These are phyloP conservation scores for Suillus weaverae DNA, from an alignment of 768 basidiomycete genomes.

Conservation along the genomic window DNA sequence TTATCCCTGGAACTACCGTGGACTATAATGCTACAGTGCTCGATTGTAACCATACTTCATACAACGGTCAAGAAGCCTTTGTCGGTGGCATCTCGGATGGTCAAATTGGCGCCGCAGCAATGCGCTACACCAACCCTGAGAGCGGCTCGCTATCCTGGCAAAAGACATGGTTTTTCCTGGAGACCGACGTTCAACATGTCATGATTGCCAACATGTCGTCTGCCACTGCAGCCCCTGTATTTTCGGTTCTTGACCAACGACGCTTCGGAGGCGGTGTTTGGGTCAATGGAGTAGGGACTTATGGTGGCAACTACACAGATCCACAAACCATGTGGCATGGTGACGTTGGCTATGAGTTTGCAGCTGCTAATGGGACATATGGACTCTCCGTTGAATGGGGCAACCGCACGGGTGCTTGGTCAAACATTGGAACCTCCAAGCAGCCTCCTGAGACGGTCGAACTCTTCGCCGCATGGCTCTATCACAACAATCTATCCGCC, in stretches of 20 bases:
- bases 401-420: slow-evolving; percentile 58
- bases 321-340: slow-evolving; percentile 60
- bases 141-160: slow-evolving; percentile 58
- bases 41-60: slow-evolving; percentile 42
- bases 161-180: slow-evolving; percentile 75
- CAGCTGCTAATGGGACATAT: slow-evolving; percentile 22
- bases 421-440: slow-evolving; percentile 59
- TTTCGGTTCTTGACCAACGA: slow-evolving; percentile 69
- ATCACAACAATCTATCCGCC: slow-evolving; percentile 37
- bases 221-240: slow-evolving; percentile 45
- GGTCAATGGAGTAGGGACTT: slow-evolving; percentile 37
- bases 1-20: slow-evolving; percentile 70
- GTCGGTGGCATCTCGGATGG: slow-evolving; percentile 70
- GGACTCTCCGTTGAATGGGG: slow-evolving; percentile 45
- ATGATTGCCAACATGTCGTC: slow-evolving; percentile 55
- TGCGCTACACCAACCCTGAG: slow-evolving; percentile 67
- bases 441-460: slow-evolving; percentile 58
- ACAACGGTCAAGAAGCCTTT: slow-evolving; percentile 51
- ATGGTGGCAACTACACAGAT: slow-evolving; percentile 5
- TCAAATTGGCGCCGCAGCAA: slow-evolving; percentile 53
- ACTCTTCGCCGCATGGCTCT: slow-evolving; percentile 65
- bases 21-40: slow-evolving; percentile 61
- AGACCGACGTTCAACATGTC: slow-evolving; percentile 61
- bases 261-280: slow-evolving; percentile 43
- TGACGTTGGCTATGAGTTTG: slow-evolving; percentile 60